A percentile compares a stretch with the other conserved stretches of the same genome.
These are phyloP conservation scores for Lentinus brumalis DNA, from an alignment of 768 basidiomycete species.

Conservation along the genomic window DNA sequence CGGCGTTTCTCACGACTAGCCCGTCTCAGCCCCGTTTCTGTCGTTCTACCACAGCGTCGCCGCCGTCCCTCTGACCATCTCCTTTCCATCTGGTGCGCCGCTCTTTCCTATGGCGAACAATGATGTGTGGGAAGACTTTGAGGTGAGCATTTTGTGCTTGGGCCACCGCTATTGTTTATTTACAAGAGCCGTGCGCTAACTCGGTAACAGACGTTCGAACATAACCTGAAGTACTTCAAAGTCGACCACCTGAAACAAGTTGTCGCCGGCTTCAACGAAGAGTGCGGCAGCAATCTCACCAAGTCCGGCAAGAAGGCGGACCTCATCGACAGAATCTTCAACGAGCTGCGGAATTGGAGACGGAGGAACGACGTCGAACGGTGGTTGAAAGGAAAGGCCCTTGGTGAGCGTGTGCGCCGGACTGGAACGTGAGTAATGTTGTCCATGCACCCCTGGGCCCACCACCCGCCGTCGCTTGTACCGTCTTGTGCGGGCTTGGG, in stretches of 20 bases:
- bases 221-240: conserved; percentile 74
- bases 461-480: neutral
- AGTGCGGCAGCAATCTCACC: conserved; percentile 65
- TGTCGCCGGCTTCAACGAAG: conserved; percentile 74
- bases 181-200: conserved; percentile 8
- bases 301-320: conserved; percentile 89
- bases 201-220: conserved; percentile 59
- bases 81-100: conserved; percentile 10
- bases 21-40: conserved; percentile 9
- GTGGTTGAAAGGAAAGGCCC: conserved; percentile 68
- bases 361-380: conserved; percentile 55
- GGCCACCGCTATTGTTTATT: neutral
- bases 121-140: conserved; percentile 73
- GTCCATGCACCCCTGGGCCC: conserved; percentile 1
- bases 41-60: conserved; percentile 8
- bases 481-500: neutral
- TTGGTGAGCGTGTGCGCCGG: conserved; percentile 66
- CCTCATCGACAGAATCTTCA: conserved; percentile 74
- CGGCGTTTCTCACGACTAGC: conserved; percentile 10
- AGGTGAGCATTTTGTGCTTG: conserved; percentile 46
- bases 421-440: conserved; percentile 58
- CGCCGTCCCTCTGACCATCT: conserved; percentile 3
- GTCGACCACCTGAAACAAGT: conserved; percentile 88
- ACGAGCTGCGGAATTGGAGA: conserved; percentile 63
- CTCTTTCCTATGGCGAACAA: conserved; percentile 53